These are phyloP conservation scores for Micractinium sp. DNA, from an alignment of 139 green algal species.

Conservation along the genomic window DNA sequence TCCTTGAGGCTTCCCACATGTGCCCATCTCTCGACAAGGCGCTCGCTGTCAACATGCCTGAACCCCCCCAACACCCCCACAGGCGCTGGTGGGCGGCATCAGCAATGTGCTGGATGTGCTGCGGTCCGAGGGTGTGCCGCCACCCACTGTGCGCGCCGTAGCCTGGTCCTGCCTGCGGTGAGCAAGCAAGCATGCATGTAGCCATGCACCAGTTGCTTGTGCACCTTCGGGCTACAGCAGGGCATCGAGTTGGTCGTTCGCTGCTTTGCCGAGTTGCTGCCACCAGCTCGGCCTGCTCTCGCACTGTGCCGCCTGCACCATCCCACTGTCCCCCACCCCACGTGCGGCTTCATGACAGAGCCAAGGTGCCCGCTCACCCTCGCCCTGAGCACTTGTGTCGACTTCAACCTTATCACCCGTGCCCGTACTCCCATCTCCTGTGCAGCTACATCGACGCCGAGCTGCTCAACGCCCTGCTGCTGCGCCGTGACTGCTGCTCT, in stretches of 20 bases:
- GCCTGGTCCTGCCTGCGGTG: slow-evolving; percentile 48
- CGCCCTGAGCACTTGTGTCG: neutral
- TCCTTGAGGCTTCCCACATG: no score
- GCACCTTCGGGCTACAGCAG: no score
- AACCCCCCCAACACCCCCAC: neutral
- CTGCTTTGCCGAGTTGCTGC: neutral
- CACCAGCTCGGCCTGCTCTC: neutral
- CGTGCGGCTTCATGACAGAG: neutral
- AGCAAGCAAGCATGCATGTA: neutral
- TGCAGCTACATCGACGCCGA: slow-evolving; percentile 61
- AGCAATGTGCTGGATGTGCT: slow-evolving; percentile 59
- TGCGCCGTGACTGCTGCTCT: slow-evolving; percentile 66
- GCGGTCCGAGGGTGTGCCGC: slow-evolving; percentile 49
- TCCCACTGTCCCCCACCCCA: neutral
- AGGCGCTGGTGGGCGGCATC: slow-evolving; percentile 57
- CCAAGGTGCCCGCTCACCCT: neutral
- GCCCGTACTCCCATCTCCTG: neutral
- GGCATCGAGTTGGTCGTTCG: no score
- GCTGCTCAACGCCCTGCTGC: slow-evolving; percentile 69
- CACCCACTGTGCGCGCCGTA: slow-evolving; percentile 50
- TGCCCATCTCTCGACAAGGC: no score
- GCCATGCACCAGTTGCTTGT: no score
- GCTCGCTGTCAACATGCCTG: neutral
- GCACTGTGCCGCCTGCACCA: neutral
- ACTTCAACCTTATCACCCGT: no score